Evolutionary conservation across 495 filamentous ascomycete genomes (phyloP), one percentile per base, ranked within the genome.

Genomic region (Penicillium egyptiacum): DNA sequence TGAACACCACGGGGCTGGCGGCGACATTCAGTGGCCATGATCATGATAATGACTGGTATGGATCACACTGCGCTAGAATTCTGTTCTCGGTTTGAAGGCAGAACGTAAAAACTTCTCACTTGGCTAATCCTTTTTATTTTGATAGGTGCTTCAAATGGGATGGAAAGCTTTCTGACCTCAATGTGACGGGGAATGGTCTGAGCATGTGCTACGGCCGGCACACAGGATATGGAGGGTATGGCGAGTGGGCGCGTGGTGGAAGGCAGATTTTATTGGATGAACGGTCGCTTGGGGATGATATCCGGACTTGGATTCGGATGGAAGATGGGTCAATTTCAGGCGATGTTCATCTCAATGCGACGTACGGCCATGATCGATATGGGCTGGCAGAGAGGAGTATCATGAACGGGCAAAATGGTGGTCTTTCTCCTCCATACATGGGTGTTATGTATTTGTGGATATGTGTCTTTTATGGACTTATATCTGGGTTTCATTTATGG

Each of bases 181-280:
- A 60, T 5, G 53, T 74, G 20, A 64, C 62, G 6, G 75, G 74
- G 9, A 72, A 75, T 35, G 72, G 71, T 0, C 30, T 79, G 16
- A 63, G 77, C 54, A 56, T 89, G 17, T 89, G 87, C 61, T 89
- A 88, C 58, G 80, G 84, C 3, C 79, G 83, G 58, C 86, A 86
- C 55, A 77, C 79, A 4, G 87, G 87, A 12, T 89, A 87, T 57
- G 87, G 87, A 1, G 87, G 86, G 1, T 89, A 90, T 56, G 84
- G 85, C 0, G 79, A 70, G 44, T 87, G 83, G 85, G 81, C 80
- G 12, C 74, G 86, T 1, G 87, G 86, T 0, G 73, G 76, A 8
- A 69, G 63, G n/a, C 63, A 65, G 45, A 52, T 65, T 11, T 55
- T 57, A 8, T 46, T 61, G 10, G 55, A 49, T 25, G 40, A 57